phyloP scores from a whole-genome alignment of 2,329 filamentous ascomycete genomes.

The Blastomyces parvus region DNA sequence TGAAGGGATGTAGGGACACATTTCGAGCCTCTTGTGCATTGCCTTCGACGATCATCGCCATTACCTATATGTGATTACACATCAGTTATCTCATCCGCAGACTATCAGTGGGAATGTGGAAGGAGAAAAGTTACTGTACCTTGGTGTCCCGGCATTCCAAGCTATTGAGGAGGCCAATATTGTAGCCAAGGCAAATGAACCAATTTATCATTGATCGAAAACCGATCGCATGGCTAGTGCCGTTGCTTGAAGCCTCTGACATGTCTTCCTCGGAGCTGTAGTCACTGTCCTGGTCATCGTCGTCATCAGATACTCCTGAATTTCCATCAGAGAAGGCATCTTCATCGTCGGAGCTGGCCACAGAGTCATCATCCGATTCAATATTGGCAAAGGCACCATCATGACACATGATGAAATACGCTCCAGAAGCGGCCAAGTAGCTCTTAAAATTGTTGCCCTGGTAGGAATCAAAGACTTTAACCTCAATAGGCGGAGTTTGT shows the following conservation, averaged over 20 bases:
- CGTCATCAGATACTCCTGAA: conserved; percentile 12
- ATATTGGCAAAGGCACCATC: conserved; percentile 41
- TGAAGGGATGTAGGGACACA: background rate
- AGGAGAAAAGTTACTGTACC: conserved; percentile 27
- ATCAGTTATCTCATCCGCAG: conserved; percentile 12
- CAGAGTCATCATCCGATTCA: conserved; percentile 6
- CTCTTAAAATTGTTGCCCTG: conserved; percentile 43
- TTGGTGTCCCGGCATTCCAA: conserved; percentile 57
- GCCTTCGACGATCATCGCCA: conserved; percentile 40
- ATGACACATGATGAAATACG: conserved; percentile 61
- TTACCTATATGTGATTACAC: conserved; percentile 28
- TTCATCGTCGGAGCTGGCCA: conserved; percentile 14
- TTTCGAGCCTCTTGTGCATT: conserved; percentile 6
- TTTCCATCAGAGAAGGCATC: conserved; percentile 16
- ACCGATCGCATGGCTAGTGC: conserved; percentile 6
- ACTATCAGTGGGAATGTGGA: background rate
- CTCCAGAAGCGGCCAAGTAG: conserved; percentile 46
- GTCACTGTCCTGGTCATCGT: conserved; percentile 17
- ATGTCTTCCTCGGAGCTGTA: conserved; percentile 13
- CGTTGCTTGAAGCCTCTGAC: background rate
- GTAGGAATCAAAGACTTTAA: conserved; percentile 42
- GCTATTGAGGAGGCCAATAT: conserved; percentile 54
- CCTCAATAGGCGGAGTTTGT: conserved; percentile 33
- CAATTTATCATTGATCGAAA: conserved; percentile 45
- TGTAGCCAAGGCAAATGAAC: conserved; percentile 49